Conservation (phyloP, 176 grass and related monocot genomes). For the Calamus simplicifolius region DNA sequence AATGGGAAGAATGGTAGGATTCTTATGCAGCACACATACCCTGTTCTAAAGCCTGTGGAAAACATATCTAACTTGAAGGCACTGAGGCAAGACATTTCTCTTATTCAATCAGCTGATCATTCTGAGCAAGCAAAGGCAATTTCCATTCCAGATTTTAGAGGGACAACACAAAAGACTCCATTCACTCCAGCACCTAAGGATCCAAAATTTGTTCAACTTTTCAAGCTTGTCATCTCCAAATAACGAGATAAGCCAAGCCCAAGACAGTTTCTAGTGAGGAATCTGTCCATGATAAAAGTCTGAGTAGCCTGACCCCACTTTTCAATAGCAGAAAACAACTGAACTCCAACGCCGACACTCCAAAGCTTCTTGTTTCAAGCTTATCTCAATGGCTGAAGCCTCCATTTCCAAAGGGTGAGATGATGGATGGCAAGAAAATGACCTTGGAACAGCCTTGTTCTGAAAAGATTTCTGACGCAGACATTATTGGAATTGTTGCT, state of each 20-base stretch:
- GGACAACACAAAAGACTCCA: slow-evolving; percentile 14
- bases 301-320: neutral
- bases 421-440: slow-evolving; percentile 5
- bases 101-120: neutral
- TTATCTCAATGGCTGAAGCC: slow-evolving; percentile 47
- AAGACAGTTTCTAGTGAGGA: slow-evolving; percentile 17
- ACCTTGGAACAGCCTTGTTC: neutral
- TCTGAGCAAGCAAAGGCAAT: slow-evolving; percentile 10
- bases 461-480: slow-evolving; percentile 3
- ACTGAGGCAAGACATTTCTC: slow-evolving; percentile 4
- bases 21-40: slow-evolving; percentile 47
- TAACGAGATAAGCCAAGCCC: slow-evolving; percentile 7
- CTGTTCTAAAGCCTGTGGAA: slow-evolving; percentile 45
- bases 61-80: slow-evolving; percentile 16
- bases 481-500: slow-evolving; percentile 21
- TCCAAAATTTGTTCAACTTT: slow-evolving; percentile 15
- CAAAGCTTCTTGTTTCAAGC: slow-evolving; percentile 30
- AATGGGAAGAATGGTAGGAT: slow-evolving; percentile 35
- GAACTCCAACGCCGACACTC: slow-evolving; percentile 23
- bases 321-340: slow-evolving; percentile 11
- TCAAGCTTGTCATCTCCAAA: slow-evolving; percentile 13
- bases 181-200: slow-evolving; percentile 4
- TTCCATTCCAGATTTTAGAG: slow-evolving; percentile 9
- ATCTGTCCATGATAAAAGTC: neutral
- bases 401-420: slow-evolving; percentile 5